Conservation (phyloP, 225 moss, liverwort and hornwort genomes). For the Bryoerythrophyllum caledonicum region DNA sequence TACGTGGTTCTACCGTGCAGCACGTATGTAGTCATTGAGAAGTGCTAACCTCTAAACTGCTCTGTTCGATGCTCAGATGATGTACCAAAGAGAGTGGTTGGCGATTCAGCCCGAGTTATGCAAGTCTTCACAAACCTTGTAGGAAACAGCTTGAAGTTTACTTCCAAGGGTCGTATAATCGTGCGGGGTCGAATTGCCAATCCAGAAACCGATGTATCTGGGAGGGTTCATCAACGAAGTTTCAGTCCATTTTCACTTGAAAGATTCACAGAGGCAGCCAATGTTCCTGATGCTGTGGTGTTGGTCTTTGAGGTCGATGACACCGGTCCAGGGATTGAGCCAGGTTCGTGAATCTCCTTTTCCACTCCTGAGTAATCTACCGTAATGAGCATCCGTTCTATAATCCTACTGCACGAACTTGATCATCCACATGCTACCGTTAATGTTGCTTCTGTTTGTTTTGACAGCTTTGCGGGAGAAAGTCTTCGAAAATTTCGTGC, state of each 20-base stretch:
- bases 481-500: slow-evolving; percentile 85
- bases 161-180: slow-evolving; percentile 68
- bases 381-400: slow-evolving; percentile 1
- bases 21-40: background rate
- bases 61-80: slow-evolving; percentile 50
- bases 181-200: slow-evolving; percentile 67
- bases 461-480: slow-evolving; percentile 68
- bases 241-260: slow-evolving; percentile 52
- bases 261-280: slow-evolving; percentile 33
- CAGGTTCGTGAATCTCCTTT: slow-evolving; percentile 37
- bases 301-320: slow-evolving; percentile 79
- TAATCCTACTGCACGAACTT: slow-evolving; percentile 2
- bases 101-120: slow-evolving; percentile 74
- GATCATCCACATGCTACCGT: background rate
- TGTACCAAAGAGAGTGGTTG: slow-evolving; percentile 64
- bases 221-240: slow-evolving; percentile 39
- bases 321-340: slow-evolving; percentile 75
- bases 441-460: slow-evolving; percentile 11
- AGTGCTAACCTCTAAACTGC: background rate
- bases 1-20: background rate
- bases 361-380: background rate
- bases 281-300: slow-evolving; percentile 44
- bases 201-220: slow-evolving; percentile 43
- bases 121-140: slow-evolving; percentile 82
- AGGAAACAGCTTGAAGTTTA: slow-evolving; percentile 80